Evolutionary conservation across 179 eudicot species (phyloP).

Genomic region (Silene vulgaris): DNA sequence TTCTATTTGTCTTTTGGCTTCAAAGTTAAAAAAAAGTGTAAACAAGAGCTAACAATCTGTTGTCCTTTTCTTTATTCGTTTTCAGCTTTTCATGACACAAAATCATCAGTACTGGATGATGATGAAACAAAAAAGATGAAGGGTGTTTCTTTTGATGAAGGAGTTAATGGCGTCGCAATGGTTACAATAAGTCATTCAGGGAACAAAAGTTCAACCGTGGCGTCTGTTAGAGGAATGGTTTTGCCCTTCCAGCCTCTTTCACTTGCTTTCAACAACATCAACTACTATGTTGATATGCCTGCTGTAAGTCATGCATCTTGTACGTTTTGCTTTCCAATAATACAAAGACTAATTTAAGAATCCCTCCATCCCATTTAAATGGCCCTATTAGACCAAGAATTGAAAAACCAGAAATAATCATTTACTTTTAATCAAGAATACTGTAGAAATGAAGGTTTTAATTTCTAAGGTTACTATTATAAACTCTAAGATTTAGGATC

Average conservation of each 20-base stretch:
- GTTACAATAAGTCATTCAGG: background rate
- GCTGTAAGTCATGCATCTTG: slow-evolving; percentile 41
- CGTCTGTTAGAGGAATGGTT: slow-evolving; percentile 55
- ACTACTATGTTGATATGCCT: slow-evolving; percentile 79
- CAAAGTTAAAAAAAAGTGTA: background rate
- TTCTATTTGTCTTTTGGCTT: background rate
- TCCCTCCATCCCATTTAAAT: background rate
- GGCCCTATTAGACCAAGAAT: background rate
- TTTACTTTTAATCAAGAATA: slow-evolving; percentile 6
- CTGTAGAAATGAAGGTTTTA: background rate
- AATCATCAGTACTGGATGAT: slow-evolving; percentile 14
- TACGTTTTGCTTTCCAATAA: background rate
- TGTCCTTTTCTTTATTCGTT: background rate
- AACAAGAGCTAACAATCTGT: slow-evolving; percentile 1
- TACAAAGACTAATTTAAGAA: background rate
- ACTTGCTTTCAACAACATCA: slow-evolving; percentile 60
- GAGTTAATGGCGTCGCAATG: slow-evolving; percentile 3
- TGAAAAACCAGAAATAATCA: background rate
- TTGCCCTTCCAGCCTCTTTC: slow-evolving; percentile 71
- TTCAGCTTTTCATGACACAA: slow-evolving; percentile 20
- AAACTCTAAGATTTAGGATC: no score
- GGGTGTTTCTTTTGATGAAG: background rate
- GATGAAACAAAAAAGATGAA: slow-evolving; percentile 2
- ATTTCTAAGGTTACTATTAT: background rate
- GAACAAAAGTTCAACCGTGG: slow-evolving; percentile 5